Conservation (phyloP, 495 filamentous ascomycete genomes). For the Penicillium cinerascens region DNA sequence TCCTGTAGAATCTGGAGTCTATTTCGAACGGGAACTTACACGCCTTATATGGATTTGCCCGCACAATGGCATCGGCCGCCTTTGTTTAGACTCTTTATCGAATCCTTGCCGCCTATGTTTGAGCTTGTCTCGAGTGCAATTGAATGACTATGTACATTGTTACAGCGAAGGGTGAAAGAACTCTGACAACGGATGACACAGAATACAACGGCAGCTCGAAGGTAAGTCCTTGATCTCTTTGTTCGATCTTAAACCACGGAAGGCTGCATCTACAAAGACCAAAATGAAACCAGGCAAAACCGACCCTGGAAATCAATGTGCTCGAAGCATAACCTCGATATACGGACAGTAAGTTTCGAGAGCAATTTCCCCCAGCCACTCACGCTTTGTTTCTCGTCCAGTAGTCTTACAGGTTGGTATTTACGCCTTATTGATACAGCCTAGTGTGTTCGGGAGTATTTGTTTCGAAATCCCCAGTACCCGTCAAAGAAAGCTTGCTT, state of each 20-base stretch:
- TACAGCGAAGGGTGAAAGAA: not conserved
- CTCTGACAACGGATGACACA: not conserved
- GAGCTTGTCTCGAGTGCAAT: not conserved
- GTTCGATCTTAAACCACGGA: not conserved
- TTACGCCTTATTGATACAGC: no score
- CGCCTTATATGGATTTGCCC: slow-evolving; percentile 7
- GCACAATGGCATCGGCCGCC: not conserved
- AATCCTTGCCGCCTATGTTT: not conserved
- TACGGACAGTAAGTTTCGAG: no score
- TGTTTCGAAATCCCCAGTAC: no score
- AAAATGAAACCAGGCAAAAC: no score
- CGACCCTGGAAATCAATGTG: no score
- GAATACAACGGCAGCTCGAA: not conserved
- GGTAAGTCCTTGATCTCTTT: not conserved
- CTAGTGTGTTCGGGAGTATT: no score
- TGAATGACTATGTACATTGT: slow-evolving; percentile 1
- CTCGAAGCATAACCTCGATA: not conserved
- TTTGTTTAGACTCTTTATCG: slow-evolving; percentile 3
- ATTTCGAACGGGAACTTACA: not conserved
- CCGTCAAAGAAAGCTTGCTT: slow-evolving; percentile 8
- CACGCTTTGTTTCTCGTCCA: no score
- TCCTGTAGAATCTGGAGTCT: not conserved
- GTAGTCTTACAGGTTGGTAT: no score
- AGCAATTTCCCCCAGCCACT: no score
- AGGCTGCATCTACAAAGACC: not conserved